Evolutionary conservation across 202 grass and related monocot genomes (phyloP), one percentile per base, ranked within the genome.

Genomic region (Setaria viridis): DNA sequence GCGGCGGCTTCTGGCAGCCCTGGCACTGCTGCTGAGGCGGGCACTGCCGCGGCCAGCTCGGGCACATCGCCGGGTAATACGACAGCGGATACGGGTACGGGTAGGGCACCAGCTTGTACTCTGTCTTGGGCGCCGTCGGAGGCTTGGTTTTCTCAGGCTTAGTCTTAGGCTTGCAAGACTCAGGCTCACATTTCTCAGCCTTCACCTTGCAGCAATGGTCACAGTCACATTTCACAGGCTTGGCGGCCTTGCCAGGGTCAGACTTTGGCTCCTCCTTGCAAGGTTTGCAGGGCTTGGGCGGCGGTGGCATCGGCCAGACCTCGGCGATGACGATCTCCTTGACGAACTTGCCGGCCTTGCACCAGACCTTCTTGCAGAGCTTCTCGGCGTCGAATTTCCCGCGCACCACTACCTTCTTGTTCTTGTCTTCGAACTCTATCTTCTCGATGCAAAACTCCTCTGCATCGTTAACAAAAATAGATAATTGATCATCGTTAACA

Each of bases 401-500:
- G 3, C 67, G 55, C 41, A 86, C 84, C 55, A 79, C 48, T 33
- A 86, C 84, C 32, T 19, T 72, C 35, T 79, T 71, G 9, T 11
- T 11, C 65, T 85, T 85, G 0, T 50, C 50, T 0, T 89, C 69
- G 11, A 62, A 85, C 43, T 84, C 82, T 14, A 81, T 37, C 70
- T 76, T 85, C 48, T 79, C 82, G 77, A 89, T 89, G 21, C 17
- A 46, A 5, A 55, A 89, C 63, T 76, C 70, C n/a, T 34, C 87
- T 89, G 9, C 21, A 0, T 65, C 42, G 47, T 49, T 0, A 48
- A 10, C 25, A 50, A 49, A 65, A 0, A 1, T 6, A 43, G 16
- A 20, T 10, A 32, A 50, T 42, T 20, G 37, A 67, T 70, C 5
- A 70, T 41, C 10, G 11, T 47, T 5, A 46, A 46, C 42, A 7